phyloP scores from a whole-genome alignment of 495 filamentous ascomycete genomes.

The Podospora pseudocomata region DNA sequence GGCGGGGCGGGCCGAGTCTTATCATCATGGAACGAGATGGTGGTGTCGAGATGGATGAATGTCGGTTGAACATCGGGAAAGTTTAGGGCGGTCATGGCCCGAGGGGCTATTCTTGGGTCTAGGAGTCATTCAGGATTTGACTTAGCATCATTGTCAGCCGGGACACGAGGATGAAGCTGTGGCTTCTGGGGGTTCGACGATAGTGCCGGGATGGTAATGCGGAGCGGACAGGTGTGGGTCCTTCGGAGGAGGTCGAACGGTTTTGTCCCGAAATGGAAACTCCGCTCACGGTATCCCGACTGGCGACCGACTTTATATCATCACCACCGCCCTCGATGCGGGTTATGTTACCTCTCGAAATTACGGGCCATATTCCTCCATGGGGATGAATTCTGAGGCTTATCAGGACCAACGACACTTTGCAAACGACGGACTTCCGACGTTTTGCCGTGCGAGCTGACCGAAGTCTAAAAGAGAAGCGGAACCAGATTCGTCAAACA shows the following conservation, averaged over 20 bases:
- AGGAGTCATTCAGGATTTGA: background rate
- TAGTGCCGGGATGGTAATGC: background rate
- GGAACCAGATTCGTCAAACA: background rate
- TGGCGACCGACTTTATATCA: background rate
- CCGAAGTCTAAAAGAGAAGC: background rate
- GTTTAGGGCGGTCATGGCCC: background rate
- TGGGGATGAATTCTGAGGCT: background rate
- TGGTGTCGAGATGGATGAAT: background rate
- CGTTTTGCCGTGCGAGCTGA: background rate
- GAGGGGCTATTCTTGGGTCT: background rate
- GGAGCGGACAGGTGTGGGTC: background rate
- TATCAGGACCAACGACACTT: background rate
- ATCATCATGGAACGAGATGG: background rate
- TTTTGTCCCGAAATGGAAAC: background rate
- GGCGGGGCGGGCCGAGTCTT: constrained; percentile 3
- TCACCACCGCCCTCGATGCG: background rate
- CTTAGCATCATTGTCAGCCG: background rate
- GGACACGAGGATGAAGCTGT: background rate
- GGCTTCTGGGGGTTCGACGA: background rate
- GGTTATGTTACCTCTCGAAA: background rate
- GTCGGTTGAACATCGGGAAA: background rate
- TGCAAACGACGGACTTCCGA: background rate
- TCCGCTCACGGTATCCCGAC: background rate
- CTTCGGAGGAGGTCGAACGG: background rate
- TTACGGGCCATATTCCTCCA: background rate